Evolutionary conservation across 73 alveolate genomes (phyloP), one percentile per base, ranked within the genome.

Genomic region (Paramecium primaurelia): DNA sequence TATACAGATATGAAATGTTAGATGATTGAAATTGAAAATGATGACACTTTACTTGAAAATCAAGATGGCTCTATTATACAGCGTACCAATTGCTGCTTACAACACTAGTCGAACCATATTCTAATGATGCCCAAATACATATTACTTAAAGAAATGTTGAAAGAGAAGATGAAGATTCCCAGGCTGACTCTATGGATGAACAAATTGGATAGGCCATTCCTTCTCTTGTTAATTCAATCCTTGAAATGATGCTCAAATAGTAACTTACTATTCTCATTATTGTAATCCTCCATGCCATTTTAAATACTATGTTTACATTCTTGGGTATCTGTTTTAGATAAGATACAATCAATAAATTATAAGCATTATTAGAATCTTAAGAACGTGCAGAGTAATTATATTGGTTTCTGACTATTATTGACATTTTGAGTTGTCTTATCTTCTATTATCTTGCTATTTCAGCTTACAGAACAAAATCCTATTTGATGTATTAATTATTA

Each of bases 211-310:
- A 77, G 28, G 89, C 49, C 22, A 22, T 77, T 8, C 89, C 71
- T 1, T 22, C 71, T 34, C 47, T 77, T 34, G 71, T 77, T 16
- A 77, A 77, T 77, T 77, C 89, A 6, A n/a, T 40, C 1, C 20
- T 77, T 8, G 71, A 77, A 12, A 77, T 77, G 89, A 77, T 77
- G 89, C 44, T 77, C 14, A 77, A 75, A 75, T 75, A 75, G 26
- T 75, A 75, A 42, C 36, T 38, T 20, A 77, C 89, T 20, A 38
- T 77, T 34, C 47, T 75, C 11, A n/a, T 75, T 36, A 75, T 75
- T 1, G 88, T 75, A 25, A 75, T 75, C 37, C 44, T 75, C 14
- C 88, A 75, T 42, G 36, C 42, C 8, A 75, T 75, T 37, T 25
- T 75, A 22, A 75, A 75, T 75, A 77, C 71, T 22, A 37, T 77